Evolutionary conservation across 805 yeast genomes (phyloP).

Genomic region (Maudiozyma bulderi): DNA sequence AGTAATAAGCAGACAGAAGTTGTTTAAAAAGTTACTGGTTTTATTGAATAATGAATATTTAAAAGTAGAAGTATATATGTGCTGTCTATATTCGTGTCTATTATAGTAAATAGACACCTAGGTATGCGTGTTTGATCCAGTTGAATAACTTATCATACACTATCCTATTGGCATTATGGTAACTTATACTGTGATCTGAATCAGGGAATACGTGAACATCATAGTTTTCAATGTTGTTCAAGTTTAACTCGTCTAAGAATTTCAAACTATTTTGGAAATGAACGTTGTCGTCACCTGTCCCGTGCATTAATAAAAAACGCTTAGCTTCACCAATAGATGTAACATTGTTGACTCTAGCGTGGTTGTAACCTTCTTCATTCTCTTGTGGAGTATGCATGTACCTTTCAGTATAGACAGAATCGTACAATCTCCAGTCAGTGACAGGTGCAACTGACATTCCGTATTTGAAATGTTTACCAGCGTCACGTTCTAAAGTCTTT

Average conservation of each 20-base stretch:
- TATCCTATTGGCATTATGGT: slow-evolving; percentile 63
- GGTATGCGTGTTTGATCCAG: slow-evolving; percentile 59
- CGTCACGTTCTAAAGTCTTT: slow-evolving; percentile 78
- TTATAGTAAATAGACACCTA: slow-evolving; percentile 23
- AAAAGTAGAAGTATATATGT: slow-evolving; percentile 6
- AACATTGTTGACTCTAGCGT: slow-evolving; percentile 47
- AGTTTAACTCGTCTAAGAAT: slow-evolving; percentile 64
- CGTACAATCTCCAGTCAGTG: slow-evolving; percentile 87
- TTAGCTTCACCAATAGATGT: slow-evolving; percentile 44
- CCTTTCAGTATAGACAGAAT: slow-evolving; percentile 88
- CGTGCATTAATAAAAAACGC: slow-evolving; percentile 85
- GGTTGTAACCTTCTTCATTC: slow-evolving; percentile 53
- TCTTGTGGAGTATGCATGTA: slow-evolving; percentile 79
- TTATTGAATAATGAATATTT: slow-evolving; percentile 7
- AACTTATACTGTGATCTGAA: slow-evolving; percentile 62
- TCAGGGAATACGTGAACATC: slow-evolving; percentile 77
- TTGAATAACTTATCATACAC: slow-evolving; percentile 56
- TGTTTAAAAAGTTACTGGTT: not conserved
- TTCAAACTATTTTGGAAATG: slow-evolving; percentile 84
- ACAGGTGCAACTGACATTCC: slow-evolving; percentile 98
- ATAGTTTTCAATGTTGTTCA: slow-evolving; percentile 70
- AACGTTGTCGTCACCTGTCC: slow-evolving; percentile 95
- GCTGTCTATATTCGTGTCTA: not conserved
- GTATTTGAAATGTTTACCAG: slow-evolving; percentile 63
- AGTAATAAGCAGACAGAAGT: not conserved